Evolutionary conservation across 2,329 filamentous ascomycete species (phyloP), one percentile per base, ranked within the genome.

Genomic region (Seiridium cupressi): DNA sequence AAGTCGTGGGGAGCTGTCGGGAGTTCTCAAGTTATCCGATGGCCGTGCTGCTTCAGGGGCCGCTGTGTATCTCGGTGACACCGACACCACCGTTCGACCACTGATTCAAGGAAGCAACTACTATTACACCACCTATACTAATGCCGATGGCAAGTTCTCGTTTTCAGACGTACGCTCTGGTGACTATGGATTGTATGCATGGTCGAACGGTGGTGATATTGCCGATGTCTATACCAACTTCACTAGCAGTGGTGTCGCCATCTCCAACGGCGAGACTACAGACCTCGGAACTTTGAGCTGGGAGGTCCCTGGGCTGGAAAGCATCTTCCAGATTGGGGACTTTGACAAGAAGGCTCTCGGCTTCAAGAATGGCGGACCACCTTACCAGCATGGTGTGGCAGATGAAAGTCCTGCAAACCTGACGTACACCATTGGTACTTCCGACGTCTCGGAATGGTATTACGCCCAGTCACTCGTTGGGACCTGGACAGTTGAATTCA

Each of bases 51-150:
- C 81, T 3, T 69, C 77, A 1, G 74, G 76, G 4, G 81, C 81
- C 5, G 76, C 80, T 3, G 75, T 83, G 3, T 82, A 82, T 69
- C 74, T 83, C 0, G 81, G 81, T 1, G 81, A 83, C 58, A 77
- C 75, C 59, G 68, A 77, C 47, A 72, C 77, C 1, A 76, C 73
- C 13, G 73, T 78, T 49, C 75, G 76, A 4, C 74, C 79, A 4
- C 71, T 83, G 0, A 78, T 81, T 42, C 77, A 80, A 65, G 81
- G 81, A 13, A 70, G 72, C 5, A 70, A 73, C 34, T 81, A 81
- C 68, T 82, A 83, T 67, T 83, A 83, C 67, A 80, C 77, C 3
- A 69, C 74, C 0, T 78, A 80, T 59, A 75, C 81, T 2, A 77
- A 79, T 54, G 64, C 63, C 0, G 53, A 73, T 1, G 81, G 81